These are phyloP conservation scores for Lipomyces chichibuensis DNA, from an alignment of 805 yeast genomes.

Conservation along the genomic window DNA sequence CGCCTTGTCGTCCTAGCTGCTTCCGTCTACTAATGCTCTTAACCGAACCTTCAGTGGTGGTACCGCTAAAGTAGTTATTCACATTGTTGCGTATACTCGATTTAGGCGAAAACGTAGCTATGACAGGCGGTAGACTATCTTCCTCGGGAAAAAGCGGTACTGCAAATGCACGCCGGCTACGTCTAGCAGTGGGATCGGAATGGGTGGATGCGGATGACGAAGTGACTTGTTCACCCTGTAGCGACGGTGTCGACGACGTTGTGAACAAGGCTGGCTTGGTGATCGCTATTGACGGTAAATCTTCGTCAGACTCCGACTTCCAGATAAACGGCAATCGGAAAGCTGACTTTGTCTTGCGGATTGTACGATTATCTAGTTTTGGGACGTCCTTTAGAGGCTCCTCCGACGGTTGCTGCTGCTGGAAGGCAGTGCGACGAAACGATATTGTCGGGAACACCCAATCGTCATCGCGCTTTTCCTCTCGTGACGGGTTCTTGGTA, in stretches of 20 bases:
- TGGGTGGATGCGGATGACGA: slow-evolving; percentile 7
- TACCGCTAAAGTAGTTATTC: slow-evolving; percentile 4
- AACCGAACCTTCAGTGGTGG: slow-evolving; percentile 4
- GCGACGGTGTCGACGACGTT: slow-evolving; percentile 7
- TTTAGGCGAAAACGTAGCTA: slow-evolving; percentile 4
- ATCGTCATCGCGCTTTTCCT: background rate
- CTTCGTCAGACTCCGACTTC: slow-evolving; percentile 34
- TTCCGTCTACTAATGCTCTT: slow-evolving; percentile 12
- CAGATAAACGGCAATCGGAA: slow-evolving; percentile 35
- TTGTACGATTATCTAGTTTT: background rate
- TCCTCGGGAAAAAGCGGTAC: slow-evolving; percentile 34
- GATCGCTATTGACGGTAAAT: background rate
- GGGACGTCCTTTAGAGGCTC: background rate
- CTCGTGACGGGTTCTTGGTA: background rate
- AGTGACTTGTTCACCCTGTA: background rate
- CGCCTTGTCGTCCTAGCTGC: slow-evolving; percentile 18
- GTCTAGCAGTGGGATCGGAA: slow-evolving; percentile 13
- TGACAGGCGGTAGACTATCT: slow-evolving; percentile 25
- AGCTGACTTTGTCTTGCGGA: slow-evolving; percentile 15
- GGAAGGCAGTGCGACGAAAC: background rate
- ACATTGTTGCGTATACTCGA: slow-evolving; percentile 24
- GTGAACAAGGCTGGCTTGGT: background rate
- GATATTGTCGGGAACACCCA: background rate
- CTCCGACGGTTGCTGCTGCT: background rate
- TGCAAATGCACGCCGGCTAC: slow-evolving; percentile 19